A percentile compares a stretch with the other conserved stretches of the same genome.
phyloP scores from a whole-genome alignment of 1,284 basidiomycete species.

The Gomphus bonarii region DNA sequence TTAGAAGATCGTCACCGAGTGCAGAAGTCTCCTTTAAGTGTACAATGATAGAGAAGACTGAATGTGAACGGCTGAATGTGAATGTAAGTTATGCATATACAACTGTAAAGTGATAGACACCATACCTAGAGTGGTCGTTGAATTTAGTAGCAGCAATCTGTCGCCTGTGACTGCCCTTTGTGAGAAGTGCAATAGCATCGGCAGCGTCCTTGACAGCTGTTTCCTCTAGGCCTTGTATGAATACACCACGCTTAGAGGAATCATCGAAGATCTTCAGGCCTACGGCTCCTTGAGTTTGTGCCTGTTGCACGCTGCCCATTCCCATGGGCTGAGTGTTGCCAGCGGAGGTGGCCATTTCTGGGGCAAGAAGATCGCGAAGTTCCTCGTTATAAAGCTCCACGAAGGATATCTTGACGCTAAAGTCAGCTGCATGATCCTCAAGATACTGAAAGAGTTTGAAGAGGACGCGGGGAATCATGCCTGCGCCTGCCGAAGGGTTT shows the following conservation, averaged over 20 bases:
- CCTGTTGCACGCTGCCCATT: constrained; percentile 36
- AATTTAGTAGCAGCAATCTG: constrained; percentile 97
- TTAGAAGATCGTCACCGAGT: constrained; percentile 81
- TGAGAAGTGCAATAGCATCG: constrained; percentile 79
- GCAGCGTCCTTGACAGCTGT: constrained; percentile 74
- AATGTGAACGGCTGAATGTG: constrained; percentile 75
- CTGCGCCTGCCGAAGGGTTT: constrained; percentile 83
- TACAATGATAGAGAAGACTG: constrained; percentile 95
- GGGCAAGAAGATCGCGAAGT: constrained; percentile 83
- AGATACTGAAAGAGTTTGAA: constrained; percentile 89
- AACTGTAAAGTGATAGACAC: not conserved
- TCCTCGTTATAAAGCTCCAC: constrained; percentile 99
- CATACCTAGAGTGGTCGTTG: constrained; percentile 83
- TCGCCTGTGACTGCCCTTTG: constrained; percentile 81
- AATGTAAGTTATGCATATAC: not conserved
- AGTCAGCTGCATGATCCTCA: constrained; percentile 71
- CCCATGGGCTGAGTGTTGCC: constrained; percentile 61
- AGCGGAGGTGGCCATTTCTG: constrained; percentile 54
- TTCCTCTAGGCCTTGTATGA: constrained; percentile 95
- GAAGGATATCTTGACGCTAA: constrained; percentile 89
- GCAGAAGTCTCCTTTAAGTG: constrained; percentile 79
- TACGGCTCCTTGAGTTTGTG: constrained; percentile 26
- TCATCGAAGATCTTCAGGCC: constrained; percentile 93
- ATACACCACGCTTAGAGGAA: constrained; percentile 73
- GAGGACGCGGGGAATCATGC: constrained; percentile 95